Conservation (phyloP, 2,329 filamentous ascomycete genomes). For the Trichoderma sp. region DNA sequence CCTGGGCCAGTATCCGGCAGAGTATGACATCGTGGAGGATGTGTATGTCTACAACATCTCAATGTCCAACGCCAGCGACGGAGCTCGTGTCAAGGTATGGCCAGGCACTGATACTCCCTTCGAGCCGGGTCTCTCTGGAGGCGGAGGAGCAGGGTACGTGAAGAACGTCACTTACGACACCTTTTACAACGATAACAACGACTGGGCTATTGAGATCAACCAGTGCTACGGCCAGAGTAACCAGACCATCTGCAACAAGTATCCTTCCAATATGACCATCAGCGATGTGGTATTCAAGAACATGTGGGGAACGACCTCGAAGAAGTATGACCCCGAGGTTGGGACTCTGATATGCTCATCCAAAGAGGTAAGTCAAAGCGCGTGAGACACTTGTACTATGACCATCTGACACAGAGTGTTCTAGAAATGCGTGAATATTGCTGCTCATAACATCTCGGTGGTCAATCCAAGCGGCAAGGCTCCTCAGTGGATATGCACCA, state of each 20-base stretch:
- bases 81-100: constrained; percentile 11
- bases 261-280: constrained; percentile 13
- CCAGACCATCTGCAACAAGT: constrained; percentile 10
- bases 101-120: constrained; percentile 16
- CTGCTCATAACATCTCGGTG: constrained; percentile 4
- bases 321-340: constrained; percentile 1
- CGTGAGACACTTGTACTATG: too few species aligned
- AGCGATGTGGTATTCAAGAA: constrained; percentile 17
- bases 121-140: constrained; percentile 10
- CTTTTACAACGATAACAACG: constrained; percentile 9
- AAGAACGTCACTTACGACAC: constrained; percentile 17
- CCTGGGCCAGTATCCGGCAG: constrained; percentile 11
- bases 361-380: background rate
- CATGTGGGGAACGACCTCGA: constrained; percentile 13
- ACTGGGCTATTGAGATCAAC: constrained; percentile 21
- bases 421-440: constrained; percentile 10
- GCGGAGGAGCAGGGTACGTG: constrained; percentile 11
- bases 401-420: background rate
- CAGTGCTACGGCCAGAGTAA: constrained; percentile 22
- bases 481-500: constrained; percentile 16
- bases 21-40: constrained; percentile 11
- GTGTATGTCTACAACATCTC: constrained; percentile 16
- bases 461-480: background rate
- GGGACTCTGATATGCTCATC: constrained; percentile 16
- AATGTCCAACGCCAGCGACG: constrained; percentile 8